Evolutionary conservation across 2,329 filamentous ascomycete genomes (phyloP), one percentile per base, ranked within the genome.

Genomic region (Talaromyces atroroseus): DNA sequence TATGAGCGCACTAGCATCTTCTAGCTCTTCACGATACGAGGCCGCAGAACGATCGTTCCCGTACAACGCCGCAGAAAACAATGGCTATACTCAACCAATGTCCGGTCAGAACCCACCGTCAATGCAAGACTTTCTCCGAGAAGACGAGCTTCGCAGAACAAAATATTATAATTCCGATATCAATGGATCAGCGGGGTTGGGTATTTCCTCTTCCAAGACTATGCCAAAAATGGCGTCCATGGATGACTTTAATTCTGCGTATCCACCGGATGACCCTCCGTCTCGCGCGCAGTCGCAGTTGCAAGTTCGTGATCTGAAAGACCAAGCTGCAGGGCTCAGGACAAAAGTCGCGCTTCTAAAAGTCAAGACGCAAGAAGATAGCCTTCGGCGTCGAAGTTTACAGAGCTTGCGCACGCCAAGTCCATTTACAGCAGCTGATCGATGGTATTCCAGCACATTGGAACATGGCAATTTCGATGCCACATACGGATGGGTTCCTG

Each of bases 271-370:
- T 26, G 69, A 77, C 45, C 79, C 78, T 1, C 71, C 87, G 8
- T 81, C 81, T 24, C 81, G 89, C 18, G 86, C 88, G 2, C 79
- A 84, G 14, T 92, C 90, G 0, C 84, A 84, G n/a, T 80, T 86
- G 14, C 86, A 89, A 65, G 84, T 89, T 66, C 84, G 86, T 8
- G 82, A 84, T 65, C 77, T 96, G 45, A 89, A 90, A 59, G 87
- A 90, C 62, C 90, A 95, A 68, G 89, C 96, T 82, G 85, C 88
- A 56, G 90, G 88, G 53, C 78, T 96, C 48, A 92, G 91, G 67
- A 89, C 88, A 58, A 90, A 90, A 65, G 91, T 96, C 36, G 92
- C 90, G 1, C 87, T 79, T 16, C 72, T 96, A 44, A 87, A 89
- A 63, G 85, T 91, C 60, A 86, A 90, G 64, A 88, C 89, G 0